phyloP scores from a whole-genome alignment of 495 filamentous ascomycete species.

The Talaromyces wortmannii region DNA sequence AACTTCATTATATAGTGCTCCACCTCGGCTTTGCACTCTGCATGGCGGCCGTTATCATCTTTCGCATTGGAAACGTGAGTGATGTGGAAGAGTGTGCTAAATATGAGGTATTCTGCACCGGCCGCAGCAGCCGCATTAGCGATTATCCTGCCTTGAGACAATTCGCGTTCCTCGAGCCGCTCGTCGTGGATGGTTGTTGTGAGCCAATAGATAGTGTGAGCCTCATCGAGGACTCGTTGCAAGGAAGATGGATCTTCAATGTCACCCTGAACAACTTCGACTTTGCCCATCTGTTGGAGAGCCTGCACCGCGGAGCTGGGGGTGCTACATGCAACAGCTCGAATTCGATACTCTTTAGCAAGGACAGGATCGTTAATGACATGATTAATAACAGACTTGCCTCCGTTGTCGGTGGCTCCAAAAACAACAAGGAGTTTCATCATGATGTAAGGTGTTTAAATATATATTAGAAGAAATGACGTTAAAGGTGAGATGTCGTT shows the following conservation, averaged over 20 bases:
- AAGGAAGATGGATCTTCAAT: conserved; percentile 21
- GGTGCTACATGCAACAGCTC: conserved; percentile 20
- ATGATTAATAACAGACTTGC: conserved; percentile 18
- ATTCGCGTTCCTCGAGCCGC: conserved; percentile 5
- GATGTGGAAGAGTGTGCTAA: conserved; percentile 14
- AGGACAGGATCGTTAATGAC: conserved; percentile 15
- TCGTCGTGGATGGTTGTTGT: conserved; percentile 10
- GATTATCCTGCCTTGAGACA: conserved; percentile 47
- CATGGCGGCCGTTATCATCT: conserved; percentile 12
- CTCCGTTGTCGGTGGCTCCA: conserved; percentile 34
- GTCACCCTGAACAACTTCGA: conserved; percentile 36
- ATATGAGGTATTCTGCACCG: conserved; percentile 15
- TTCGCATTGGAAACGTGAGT: conserved; percentile 9
- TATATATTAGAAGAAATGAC: neutral
- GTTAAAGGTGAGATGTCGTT: neutral
- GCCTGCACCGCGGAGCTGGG: neutral
- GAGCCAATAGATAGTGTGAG: conserved; percentile 24
- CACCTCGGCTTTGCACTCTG: conserved; percentile 29
- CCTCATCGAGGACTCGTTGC: conserved; percentile 20
- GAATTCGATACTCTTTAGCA: conserved; percentile 28
- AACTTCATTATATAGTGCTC: conserved; percentile 33
- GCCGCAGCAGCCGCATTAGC: conserved; percentile 34
- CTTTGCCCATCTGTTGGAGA: conserved; percentile 8
- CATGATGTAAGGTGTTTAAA: neutral
- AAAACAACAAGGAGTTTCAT: conserved; percentile 36